Percentiles rank a stretch among this genome's conserved stretches.
Evolutionary conservation across 331 rosid genomes (phyloP).

Genomic region (Malus hybrid): DNA sequence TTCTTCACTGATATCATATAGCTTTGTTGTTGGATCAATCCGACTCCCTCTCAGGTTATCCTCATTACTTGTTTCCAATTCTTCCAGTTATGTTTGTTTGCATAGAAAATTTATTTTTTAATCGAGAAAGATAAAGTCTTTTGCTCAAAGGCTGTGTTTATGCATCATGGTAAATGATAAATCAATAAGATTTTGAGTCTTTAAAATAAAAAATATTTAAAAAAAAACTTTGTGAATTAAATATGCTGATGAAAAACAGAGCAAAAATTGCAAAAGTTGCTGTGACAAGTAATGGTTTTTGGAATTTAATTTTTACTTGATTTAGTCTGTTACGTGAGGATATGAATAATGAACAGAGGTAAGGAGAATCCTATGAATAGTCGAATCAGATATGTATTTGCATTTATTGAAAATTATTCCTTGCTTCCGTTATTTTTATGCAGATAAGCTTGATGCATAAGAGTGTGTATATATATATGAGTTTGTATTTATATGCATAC

Average conservation of each 20-base stretch:
- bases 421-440: not conserved
- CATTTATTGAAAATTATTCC: slow-evolving; percentile 18
- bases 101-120: not conserved
- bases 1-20: not conserved
- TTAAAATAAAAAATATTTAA: not conserved
- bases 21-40: slow-evolving; percentile 21
- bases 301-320: not conserved
- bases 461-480: not conserved
- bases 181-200: not conserved
- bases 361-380: slow-evolving; percentile 13
- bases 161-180: not conserved
- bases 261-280: not conserved
- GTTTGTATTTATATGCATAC: not conserved
- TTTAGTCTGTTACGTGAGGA: slow-evolving; percentile 3
- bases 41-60: slow-evolving; percentile 29
- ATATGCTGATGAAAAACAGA: not conserved
- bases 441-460: not conserved
- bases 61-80: slow-evolving; percentile 13
- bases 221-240: not conserved
- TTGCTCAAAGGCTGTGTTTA: not conserved
- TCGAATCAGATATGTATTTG: not conserved
- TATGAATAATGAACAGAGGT: slow-evolving; percentile 9
- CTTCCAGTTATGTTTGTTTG: not conserved
- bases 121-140: not conserved
- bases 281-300: not conserved